A percentile compares a stretch with the other conserved stretches of the same genome.
These are phyloP conservation scores for Alternaria metachromatica DNA, from an alignment of 2,329 filamentous ascomycete genomes.

Conservation along the genomic window DNA sequence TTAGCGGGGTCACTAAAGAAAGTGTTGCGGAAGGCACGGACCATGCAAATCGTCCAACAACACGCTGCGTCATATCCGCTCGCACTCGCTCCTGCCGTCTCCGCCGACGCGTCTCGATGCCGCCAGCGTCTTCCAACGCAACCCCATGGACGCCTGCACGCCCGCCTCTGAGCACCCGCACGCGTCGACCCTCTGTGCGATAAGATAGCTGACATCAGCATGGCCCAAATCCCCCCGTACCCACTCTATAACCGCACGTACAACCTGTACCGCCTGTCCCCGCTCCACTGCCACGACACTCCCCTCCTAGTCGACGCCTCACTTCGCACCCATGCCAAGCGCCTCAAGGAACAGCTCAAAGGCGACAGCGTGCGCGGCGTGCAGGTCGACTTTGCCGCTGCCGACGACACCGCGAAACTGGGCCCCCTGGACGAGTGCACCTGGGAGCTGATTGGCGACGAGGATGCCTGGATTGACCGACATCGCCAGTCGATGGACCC, in stretches of 20 bases:
- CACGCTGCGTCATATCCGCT: conserved; percentile 21
- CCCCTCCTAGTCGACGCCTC: conserved; percentile 46
- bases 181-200: background rate
- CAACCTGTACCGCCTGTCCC: conserved; percentile 61
- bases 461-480: conserved; percentile 50
- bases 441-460: conserved; percentile 54
- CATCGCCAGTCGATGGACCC: conserved; percentile 43
- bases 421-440: conserved; percentile 57
- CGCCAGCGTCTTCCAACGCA: background rate
- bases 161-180: background rate
- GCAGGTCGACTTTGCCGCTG: conserved; percentile 48
- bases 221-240: conserved; percentile 48
- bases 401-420: conserved; percentile 52
- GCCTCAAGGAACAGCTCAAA: conserved; percentile 57
- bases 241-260: conserved; percentile 62
- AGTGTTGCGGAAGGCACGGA: conserved; percentile 5
- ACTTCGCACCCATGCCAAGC: conserved; percentile 55
- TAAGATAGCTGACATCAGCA: conserved; percentile 17
- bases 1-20: conserved; percentile 21
- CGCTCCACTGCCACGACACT: conserved; percentile 57
- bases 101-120: conserved; percentile 6
- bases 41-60: background rate
- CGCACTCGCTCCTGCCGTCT: background rate
- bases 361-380: conserved; percentile 57
- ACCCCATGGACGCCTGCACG: background rate